phyloP scores from a whole-genome alignment of 345 rosid genomes.

The Eucalyptus grandis region DNA sequence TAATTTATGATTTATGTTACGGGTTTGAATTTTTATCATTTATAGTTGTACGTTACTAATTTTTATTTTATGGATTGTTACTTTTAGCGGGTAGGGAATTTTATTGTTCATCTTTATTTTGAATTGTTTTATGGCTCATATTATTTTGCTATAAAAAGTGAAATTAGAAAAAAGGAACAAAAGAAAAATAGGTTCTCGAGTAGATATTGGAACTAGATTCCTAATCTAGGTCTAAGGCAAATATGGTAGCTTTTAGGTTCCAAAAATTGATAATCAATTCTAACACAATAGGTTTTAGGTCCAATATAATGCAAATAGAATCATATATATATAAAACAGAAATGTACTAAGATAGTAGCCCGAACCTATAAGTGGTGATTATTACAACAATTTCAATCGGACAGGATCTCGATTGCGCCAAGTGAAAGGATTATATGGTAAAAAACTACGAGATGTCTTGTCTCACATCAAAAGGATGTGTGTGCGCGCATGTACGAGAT shows the following conservation, averaged over 20 bases:
- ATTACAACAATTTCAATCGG: not conserved
- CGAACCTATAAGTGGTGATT: not conserved
- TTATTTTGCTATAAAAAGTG: too few species aligned
- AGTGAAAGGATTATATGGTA: not conserved
- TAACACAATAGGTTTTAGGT: not conserved
- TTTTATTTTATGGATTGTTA: not conserved
- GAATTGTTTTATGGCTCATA: not conserved
- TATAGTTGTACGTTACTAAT: not conserved
- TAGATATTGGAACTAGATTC: not conserved
- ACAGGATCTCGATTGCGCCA: rapidly evolving
- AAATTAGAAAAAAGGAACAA: not conserved
- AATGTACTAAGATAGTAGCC: not conserved
- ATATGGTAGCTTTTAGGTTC: not conserved
- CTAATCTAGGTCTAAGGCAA: not conserved
- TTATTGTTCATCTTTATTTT: not conserved
- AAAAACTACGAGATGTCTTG: too few species aligned
- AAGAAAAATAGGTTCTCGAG: not conserved
- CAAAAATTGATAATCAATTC: not conserved
- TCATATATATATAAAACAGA: not conserved
- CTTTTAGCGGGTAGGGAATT: not conserved
- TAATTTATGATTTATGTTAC: not conserved
- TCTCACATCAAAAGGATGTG: too few species aligned
- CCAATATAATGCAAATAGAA: not conserved
- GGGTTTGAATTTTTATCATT: not conserved
- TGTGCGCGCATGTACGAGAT: rapidly evolving